Base-by-base conservation (phyloP, 2,329 filamentous ascomycete genomes). In the Nemania diffusa region DNA sequence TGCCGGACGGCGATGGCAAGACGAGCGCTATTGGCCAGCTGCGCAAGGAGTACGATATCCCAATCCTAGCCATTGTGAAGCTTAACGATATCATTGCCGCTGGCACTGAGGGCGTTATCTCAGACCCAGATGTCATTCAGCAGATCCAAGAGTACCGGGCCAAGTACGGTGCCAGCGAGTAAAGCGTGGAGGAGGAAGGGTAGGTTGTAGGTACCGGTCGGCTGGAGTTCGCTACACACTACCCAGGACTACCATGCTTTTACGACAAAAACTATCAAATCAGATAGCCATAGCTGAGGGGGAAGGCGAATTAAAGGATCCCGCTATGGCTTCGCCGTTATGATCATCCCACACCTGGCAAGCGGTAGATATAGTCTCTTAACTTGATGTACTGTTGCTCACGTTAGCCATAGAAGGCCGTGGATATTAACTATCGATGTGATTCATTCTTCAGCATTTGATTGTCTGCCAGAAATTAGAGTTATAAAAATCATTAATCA, bases 1-100 rank as follows among this genome's bases (percentile, higher is more conserved):
- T 93, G 65, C 91, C 90, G 6, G 82, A 84, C 1, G 78, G 83
- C n/a, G 84, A 86, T 57, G 85, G 84, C 26, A 91, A 93, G 74
- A 88, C 88, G 34, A 97, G 93, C 78, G 93, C 94, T 17, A 93
- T 97, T 79, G 93, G 92, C 22, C 91, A 94, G 83, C 88, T 97
- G 67, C 89, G 90, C 79, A 91, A 91, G 80, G 92, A 97, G 82
- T 93, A 92, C 73, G 88, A 89, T 26, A 90, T 97, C 67, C 93
- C 94, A 1, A 93, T 97, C 67, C 84, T 94, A 72, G 86, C 93
- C 20, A 96, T 97, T 72, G 80, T 97, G 74, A 95, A 91, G 48
- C 84, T 98, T 71, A 88, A 94, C 75, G 93, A 98, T 79, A 89
- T 98, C 73, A 90, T 94, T 72, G 85, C 85, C 64, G 90, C 85